phyloP scores from a whole-genome alignment of 176 grass and related monocot genomes.

The Ensete glaucum region DNA sequence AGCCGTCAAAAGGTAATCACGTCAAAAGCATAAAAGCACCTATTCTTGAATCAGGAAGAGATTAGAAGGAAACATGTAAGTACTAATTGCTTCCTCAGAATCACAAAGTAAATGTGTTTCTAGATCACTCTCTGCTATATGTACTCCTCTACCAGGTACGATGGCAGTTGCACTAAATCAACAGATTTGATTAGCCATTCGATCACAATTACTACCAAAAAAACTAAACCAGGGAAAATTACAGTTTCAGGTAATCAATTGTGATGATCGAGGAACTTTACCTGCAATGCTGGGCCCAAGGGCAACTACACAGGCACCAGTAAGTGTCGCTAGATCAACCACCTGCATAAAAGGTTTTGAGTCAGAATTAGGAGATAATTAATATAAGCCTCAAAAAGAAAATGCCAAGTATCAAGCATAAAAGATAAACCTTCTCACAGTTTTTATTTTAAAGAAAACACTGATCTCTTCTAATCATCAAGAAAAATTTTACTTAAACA shows the following conservation, averaged over 20 bases:
- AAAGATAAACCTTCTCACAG: neutral
- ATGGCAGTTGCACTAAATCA: neutral
- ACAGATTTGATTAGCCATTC: neutral
- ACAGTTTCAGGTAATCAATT: neutral
- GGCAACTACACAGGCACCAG: conserved; percentile 71
- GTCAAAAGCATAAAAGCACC: too few relatives aligned
- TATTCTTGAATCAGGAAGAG: too few relatives aligned
- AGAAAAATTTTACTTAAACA: neutral
- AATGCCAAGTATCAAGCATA: neutral
- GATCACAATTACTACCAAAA: neutral
- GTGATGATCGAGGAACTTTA: conserved; percentile 18
- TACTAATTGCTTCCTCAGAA: too few relatives aligned
- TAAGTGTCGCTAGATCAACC: conserved; percentile 89
- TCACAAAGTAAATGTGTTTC: too few relatives aligned
- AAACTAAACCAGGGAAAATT: neutral
- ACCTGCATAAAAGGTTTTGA: conserved; percentile 35
- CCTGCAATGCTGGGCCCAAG: conserved; percentile 85
- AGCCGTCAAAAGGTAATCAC: too few relatives aligned
- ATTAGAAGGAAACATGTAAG: too few relatives aligned
- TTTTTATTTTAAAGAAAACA: neutral
- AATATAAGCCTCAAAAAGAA: neutral
- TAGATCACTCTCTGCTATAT: too few relatives aligned
- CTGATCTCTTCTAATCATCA: neutral
- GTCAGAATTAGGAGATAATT: neutral
- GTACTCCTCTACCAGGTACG: too few relatives aligned